phyloP scores from a whole-genome alignment of 805 yeast genomes.

The Tetrapisispora pingtungensis region DNA sequence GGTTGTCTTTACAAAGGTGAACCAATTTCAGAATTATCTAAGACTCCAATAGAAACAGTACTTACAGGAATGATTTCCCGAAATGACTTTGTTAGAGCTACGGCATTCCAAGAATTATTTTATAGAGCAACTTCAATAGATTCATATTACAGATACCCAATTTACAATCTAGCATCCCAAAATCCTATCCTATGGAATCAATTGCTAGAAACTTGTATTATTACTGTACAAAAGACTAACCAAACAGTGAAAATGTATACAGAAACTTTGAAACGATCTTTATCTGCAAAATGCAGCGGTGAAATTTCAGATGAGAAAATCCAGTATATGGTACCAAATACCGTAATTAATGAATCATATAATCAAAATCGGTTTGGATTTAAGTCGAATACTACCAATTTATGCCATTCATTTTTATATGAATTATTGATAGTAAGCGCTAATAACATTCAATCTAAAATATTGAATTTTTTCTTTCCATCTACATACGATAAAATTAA shows the following conservation, averaged over 20 bases:
- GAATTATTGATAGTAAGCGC: constrained; percentile 8
- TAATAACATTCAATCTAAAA: constrained; percentile 5
- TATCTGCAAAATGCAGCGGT: background rate
- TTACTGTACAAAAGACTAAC: constrained; percentile 42
- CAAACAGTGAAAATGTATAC: constrained; percentile 27
- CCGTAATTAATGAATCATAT: too few species aligned
- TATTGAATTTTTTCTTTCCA: constrained; percentile 22
- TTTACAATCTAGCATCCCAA: constrained; percentile 42
- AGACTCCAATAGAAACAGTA: constrained; percentile 54
- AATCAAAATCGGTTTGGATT: too few species aligned
- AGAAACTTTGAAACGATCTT: constrained; percentile 7
- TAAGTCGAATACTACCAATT: too few species aligned
- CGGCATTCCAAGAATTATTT: constrained; percentile 71
- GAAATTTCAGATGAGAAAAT: too few species aligned
- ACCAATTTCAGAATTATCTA: constrained; percentile 44
- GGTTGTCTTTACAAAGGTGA: constrained; percentile 64
- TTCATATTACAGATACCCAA: constrained; percentile 38
- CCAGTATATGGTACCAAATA: too few species aligned
- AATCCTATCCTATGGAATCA: constrained; percentile 46
- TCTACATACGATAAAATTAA: constrained; percentile 4
- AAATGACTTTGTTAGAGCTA: constrained; percentile 41
- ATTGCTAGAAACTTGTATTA: constrained; percentile 50
- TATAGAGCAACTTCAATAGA: constrained; percentile 46
- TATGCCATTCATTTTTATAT: constrained; percentile 12
- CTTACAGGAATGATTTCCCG: constrained; percentile 51